Evolutionary conservation across 768 basidiomycete species (phyloP), one percentile per base, ranked within the genome.

Genomic region (Mycena vitilis): DNA sequence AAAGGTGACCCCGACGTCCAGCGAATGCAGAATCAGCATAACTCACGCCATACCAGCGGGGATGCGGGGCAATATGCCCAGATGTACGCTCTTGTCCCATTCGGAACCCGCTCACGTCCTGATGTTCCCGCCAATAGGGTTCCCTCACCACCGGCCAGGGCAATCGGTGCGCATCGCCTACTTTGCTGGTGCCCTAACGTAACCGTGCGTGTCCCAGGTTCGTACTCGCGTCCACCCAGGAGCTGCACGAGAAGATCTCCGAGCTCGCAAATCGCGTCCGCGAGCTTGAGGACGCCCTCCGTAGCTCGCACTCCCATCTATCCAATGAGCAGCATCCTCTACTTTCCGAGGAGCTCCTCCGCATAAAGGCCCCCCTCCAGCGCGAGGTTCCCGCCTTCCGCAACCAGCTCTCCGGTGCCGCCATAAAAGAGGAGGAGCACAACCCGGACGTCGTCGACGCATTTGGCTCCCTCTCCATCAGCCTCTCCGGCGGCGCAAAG

Each of bases 81-180:
- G 93, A 94, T 76, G 90, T 90, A 76, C 66, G 87, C 81, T 69
- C 66, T 68, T 60, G 42, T n/a, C 54, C 52, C 58, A 66, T 66
- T 22, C 68, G 62, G 51, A 57, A 13, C 60, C 42, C 68, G 64
- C 60, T 65, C 69, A 57, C 73, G 63, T 68, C 66, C 68, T 66
- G 30, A 66, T 60, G 42, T 58, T 58, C 25, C 52, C 25, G 38
- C 16, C 48, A 49, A 60, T 42, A 82, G 92, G 91, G 92, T 59
- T 92, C 91, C 13, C 81, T 94, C 52, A 93, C 92, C 12, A 94
- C 93, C 54, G 93, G 93, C 10, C 90, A 93, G 78, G 93, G 92
- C 18, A 93, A 93, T 83, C 87, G 91, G 91, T 91, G 72, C 55
- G 81, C 74, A 37, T 69, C 60, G 40, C 34, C 22, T 5, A 7